These are phyloP conservation scores for Phyllosticta ampelicida DNA, from an alignment of 2,329 filamentous ascomycete species.

Conservation along the genomic window DNA sequence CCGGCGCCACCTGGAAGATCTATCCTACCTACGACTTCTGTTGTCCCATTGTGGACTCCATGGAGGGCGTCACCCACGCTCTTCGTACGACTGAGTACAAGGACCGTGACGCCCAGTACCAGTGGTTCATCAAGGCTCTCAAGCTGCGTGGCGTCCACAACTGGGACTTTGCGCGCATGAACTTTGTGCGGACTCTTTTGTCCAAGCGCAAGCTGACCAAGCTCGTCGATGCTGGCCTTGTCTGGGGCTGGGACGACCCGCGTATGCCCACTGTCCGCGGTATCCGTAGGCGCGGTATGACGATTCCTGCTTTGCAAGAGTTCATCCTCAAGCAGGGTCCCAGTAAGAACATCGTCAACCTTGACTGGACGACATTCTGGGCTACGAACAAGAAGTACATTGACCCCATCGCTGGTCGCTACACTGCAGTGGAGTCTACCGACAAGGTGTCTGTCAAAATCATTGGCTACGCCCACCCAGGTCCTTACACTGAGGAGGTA, in stretches of 20 bases:
- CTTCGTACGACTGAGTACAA: conserved; percentile 79
- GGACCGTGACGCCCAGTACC: conserved; percentile 75
- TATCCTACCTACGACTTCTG: conserved; percentile 85
- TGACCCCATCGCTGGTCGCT: conserved; percentile 37
- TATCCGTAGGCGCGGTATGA: conserved; percentile 68
- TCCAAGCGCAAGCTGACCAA: conserved; percentile 82
- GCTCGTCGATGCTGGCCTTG: conserved; percentile 63
- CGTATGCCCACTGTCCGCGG: conserved; percentile 78
- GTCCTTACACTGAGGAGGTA: conserved; percentile 28
- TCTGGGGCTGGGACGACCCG: conserved; percentile 79
- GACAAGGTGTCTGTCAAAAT: conserved; percentile 61
- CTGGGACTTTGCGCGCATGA: conserved; percentile 78
- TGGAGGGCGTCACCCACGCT: conserved; percentile 76
- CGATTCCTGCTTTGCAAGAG: conserved; percentile 65
- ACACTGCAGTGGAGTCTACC: conserved; percentile 50
- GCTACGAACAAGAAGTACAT: conserved; percentile 44
- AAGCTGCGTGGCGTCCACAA: conserved; percentile 67
- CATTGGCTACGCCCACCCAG: conserved; percentile 50
- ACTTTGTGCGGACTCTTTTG: conserved; percentile 72
- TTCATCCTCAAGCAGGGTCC: conserved; percentile 80
- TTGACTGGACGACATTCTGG: conserved; percentile 65
- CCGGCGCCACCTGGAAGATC: conserved; percentile 69
- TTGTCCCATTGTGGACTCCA: conserved; percentile 67
- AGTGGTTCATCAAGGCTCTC: conserved; percentile 71
- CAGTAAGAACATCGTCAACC: conserved; percentile 70